Conservation (phyloP, 768 basidiomycete species). For the Tulasnella sp. region DNA sequence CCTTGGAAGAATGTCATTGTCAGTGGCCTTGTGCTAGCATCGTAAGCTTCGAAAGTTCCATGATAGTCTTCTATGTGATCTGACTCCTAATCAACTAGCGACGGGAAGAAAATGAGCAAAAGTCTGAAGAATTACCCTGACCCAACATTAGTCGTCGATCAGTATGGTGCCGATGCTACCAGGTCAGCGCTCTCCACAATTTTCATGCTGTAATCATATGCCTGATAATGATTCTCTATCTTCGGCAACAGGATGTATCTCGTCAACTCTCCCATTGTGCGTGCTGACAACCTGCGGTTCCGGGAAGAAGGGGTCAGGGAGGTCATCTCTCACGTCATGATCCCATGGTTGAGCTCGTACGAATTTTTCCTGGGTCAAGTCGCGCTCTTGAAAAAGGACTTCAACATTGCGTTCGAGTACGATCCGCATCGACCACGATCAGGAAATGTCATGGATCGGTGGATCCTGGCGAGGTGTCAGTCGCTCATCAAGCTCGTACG, state of each 20-base stretch:
- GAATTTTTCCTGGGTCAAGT: constrained; percentile 98
- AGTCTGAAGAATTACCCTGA: constrained; percentile 95
- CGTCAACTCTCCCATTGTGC: constrained; percentile 96
- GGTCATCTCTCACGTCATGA: constrained; percentile 88
- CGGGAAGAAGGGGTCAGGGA: constrained; percentile 96
- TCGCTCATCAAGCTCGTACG: constrained; percentile 85
- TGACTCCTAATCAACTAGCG: constrained; percentile 35
- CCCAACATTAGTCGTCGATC: constrained; percentile 78
- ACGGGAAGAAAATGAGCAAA: constrained; percentile 99
- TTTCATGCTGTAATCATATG: background rate
- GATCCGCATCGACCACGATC: constrained; percentile 75
- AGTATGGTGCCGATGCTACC: constrained; percentile 92
- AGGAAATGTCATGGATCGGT: constrained; percentile 94
- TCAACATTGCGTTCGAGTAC: constrained; percentile 70
- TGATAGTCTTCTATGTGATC: background rate
- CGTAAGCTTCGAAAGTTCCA: constrained; percentile 39
- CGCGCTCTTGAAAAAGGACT: constrained; percentile 71
- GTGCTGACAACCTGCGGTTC: constrained; percentile 96
- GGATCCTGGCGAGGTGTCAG: constrained; percentile 98
- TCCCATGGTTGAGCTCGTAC: constrained; percentile 98
- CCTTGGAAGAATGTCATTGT: constrained; percentile 99
- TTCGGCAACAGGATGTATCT: constrained; percentile 70
- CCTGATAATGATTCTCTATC: constrained; percentile 8
- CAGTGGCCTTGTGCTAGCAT: constrained; percentile 88
- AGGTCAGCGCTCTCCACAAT: constrained; percentile 37